Conservation (phyloP, 1,139 yeast genomes). For the Hansenula lynferdii region DNA sequence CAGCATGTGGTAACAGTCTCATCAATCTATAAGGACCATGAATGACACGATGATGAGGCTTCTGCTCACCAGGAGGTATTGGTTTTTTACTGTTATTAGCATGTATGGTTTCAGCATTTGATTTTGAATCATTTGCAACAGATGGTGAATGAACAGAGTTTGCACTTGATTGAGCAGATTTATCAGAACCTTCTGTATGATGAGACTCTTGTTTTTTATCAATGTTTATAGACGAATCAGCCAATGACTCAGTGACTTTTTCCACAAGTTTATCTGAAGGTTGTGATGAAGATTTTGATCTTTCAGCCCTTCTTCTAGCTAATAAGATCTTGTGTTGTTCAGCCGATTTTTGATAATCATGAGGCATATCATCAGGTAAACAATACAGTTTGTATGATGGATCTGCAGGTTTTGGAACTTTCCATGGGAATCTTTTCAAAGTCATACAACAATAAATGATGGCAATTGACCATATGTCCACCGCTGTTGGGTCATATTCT, state of each 20-base stretch:
- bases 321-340: constrained; percentile 40
- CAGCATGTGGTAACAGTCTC: constrained; percentile 80
- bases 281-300: constrained; percentile 18
- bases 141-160: too few relatives aligned
- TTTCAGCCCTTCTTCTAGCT: constrained; percentile 29
- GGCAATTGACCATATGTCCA: constrained; percentile 94
- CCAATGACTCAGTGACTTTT: constrained; percentile 12
- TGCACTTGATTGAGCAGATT: background rate
- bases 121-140: constrained; percentile 1
- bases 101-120: constrained; percentile 1
- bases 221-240: constrained; percentile 13
- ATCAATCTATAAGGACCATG: constrained; percentile 86
- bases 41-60: constrained; percentile 17
- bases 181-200: background rate
- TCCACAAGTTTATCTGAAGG: constrained; percentile 3
- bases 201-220: too few relatives aligned
- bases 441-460: constrained; percentile 96
- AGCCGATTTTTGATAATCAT: constrained; percentile 43
- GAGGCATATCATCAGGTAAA: constrained; percentile 37
- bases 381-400: constrained; percentile 67
- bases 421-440: constrained; percentile 94
- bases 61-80: constrained; percentile 11
- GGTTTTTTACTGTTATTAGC: constrained; percentile 4
- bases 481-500: constrained; percentile 87
- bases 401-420: constrained; percentile 84